Base-by-base conservation (phyloP, 768 basidiomycete species). In the Agrocybe praecox region DNA sequence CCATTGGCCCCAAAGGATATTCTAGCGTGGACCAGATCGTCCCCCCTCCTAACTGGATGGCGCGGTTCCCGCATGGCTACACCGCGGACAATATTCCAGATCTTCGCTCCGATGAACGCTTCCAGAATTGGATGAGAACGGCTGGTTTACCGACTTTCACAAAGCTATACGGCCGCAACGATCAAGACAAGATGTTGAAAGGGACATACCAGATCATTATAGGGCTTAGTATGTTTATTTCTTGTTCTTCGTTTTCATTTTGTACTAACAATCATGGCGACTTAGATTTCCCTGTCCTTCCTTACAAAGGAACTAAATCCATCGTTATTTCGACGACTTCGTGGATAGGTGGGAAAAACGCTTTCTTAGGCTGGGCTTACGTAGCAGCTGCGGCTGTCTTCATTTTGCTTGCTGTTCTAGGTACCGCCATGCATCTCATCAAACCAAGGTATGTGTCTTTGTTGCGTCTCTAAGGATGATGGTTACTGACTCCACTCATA, bases 71-170 rank as follows among this genome's bases (percentile, higher is more conserved):
- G 1, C 70, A 89, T 58, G 82, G 82, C 54, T 98, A 97, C 65
- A 86, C 85, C 3, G 68, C 74, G 1, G 72, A 72, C 5, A 84
- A 79, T 59, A 83, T 88, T 18, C 96, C 94, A 1, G 76, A 97
- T 67, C 76, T 98, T 33, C 75, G 78, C 51, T 62, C 63, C 2
- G 88, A 98, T 66, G 92, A 98, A 72, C 95, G 92, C 65, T 98
- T 99, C 79, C 96, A 98, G 74, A 96, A 96, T 69, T 99, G 97
- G 97, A 99, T 99, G 97, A 85, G 96, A 56, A 97, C 96, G 2
- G 94, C 97, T 0, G 97, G 96, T 12, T 73, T 98, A 46, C 97
- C 97, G 9, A 98, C 96, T 6, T 99, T 99, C 72, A 88, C 94
- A 29, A 98, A 99, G 74, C 77, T 99, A 19, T 98, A 90, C 67